phyloP scores from a whole-genome alignment of 78 protist genomes.

The Mantamonas sphyraenae region DNA sequence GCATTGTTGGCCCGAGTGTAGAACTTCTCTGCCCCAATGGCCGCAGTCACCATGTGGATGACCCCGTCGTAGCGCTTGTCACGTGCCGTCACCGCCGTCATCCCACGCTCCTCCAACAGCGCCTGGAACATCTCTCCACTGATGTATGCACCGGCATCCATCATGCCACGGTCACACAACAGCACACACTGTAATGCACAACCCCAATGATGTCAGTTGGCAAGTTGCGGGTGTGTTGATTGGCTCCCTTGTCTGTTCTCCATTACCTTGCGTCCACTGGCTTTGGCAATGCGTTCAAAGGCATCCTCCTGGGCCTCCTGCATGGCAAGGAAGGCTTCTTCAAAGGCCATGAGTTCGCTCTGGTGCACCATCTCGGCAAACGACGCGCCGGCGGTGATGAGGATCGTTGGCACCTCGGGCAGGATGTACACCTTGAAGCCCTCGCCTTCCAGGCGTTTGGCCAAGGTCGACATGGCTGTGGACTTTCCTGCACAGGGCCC shows the following conservation, averaged over 20 bases:
- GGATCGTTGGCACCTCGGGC: constrained; percentile 40
- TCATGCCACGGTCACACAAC: constrained; percentile 38
- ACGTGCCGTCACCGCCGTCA: constrained; percentile 1
- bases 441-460: neutral
- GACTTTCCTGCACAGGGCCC: constrained; percentile 21
- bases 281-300: constrained; percentile 19
- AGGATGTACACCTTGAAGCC: constrained; percentile 31
- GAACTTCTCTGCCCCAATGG: constrained; percentile 39
- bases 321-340: neutral
- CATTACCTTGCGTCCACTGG: neutral
- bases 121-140: neutral
- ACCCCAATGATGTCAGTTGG: neutral
- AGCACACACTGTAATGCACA: constrained; percentile 18
- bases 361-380: neutral
- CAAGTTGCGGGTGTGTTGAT: neutral
- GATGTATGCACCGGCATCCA: constrained; percentile 23
- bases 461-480: constrained; percentile 4
- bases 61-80: constrained; percentile 44
- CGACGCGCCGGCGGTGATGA: constrained; percentile 30
- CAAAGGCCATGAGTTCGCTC: constrained; percentile 4
- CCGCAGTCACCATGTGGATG: constrained; percentile 47
- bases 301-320: constrained; percentile 21
- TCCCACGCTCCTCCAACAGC: neutral
- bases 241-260: neutral
- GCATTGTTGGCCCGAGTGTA: constrained; percentile 30